phyloP scores from a whole-genome alignment of 78 protist species.

The Paratrimastix pyriformis region DNA sequence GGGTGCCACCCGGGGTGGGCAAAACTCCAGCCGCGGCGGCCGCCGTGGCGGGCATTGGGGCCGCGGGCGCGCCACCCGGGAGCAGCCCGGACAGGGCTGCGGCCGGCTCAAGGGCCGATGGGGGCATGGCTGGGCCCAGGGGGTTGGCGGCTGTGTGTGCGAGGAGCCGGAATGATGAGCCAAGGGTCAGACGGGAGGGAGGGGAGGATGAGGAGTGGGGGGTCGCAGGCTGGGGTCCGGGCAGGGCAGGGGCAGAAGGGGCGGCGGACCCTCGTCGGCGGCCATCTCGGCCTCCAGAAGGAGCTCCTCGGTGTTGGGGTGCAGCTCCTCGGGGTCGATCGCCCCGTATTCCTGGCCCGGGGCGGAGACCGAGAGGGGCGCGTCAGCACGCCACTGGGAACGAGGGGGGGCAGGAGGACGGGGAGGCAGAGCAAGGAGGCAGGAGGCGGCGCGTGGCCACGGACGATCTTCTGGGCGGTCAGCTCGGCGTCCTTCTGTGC shows the following conservation, averaged over 20 bases:
- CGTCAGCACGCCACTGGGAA: neutral
- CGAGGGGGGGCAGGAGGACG: conserved; percentile 6
- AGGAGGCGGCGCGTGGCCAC: neutral
- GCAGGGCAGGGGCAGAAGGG: no score
- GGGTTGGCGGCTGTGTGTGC: no score
- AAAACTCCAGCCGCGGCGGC: conserved; percentile 1
- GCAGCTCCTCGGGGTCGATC: neutral
- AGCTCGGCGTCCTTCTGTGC: conserved; percentile 11
- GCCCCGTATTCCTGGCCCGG: neutral
- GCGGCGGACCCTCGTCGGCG: no score
- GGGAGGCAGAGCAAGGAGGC: neutral
- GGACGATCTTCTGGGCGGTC: neutral
- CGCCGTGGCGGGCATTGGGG: neutral
- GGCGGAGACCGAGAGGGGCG: neutral
- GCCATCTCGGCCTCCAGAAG: no score
- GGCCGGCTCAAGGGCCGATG: no score
- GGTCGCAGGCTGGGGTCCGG: no score
- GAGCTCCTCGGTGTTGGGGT: no score
- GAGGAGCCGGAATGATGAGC: no score
- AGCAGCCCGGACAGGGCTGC: no score
- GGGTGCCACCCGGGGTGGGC: neutral
- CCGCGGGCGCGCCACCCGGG: no score
- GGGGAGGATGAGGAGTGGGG: neutral
- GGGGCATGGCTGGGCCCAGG: no score
- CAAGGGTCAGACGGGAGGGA: neutral